Base-by-base conservation (phyloP, 1,284 basidiomycete genomes). In the Mrakiaceae sp. region DNA sequence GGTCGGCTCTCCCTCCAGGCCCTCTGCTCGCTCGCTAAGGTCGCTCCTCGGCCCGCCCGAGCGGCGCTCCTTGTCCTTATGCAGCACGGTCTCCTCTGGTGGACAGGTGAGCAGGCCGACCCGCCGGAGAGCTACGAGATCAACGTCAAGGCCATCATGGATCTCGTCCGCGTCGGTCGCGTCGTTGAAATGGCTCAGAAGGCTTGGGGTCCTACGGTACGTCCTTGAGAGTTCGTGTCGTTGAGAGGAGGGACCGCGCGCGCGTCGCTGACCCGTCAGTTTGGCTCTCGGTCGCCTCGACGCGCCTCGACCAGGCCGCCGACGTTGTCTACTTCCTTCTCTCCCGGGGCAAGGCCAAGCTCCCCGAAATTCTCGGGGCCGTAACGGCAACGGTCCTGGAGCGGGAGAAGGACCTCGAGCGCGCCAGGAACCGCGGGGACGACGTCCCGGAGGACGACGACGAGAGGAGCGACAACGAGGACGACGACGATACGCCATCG, bases 81-180 rank as follows among this genome's bases (percentile, higher is more conserved):
- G 40, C 94, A 98, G 75, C 94, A 98, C 75, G 92, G 94, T 74
- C 78, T 97, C 62, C 81, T 94, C 51, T 90, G 89, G 83, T 87
- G 61, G 55, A 63, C 65, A 1, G 63, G 63, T 42, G 42, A 52
- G 43, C 42, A 63, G 11, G 51, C 53, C 7, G 60, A 51, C 42
- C 50, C 50, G 8, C 12, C 27, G 14, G 65, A 66, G 40, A 47
- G 40, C 14, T 66, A 63, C 57, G 61, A 63, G 58, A 27, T 59
- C 57, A 60, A 63, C 62, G 46, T 63, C 7, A 52, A 58, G 9
- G 57, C 61, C 10, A 47, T 66, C 48, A 47, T 66, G 48, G 62
- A 66, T 8, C 65, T 66, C 52, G 47, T 48, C 1, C 44, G 65
- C 14, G 65, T 63, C 9, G 65, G 65, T 4, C 52, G 65, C 3